phyloP scores from a whole-genome alignment of 148 eudicot genomes.

The Oxyria digyna region DNA sequence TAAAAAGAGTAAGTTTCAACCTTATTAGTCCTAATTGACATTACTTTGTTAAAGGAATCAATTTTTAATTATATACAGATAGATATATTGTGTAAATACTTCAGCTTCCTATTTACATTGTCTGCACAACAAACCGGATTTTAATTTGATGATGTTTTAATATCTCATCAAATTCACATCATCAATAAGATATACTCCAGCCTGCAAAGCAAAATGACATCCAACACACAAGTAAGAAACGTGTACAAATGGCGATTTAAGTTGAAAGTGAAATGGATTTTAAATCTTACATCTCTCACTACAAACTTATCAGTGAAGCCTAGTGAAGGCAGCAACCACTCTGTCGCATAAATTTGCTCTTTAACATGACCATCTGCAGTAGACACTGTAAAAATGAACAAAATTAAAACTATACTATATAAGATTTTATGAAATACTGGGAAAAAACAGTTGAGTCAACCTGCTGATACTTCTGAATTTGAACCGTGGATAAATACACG shows the following conservation, averaged over 20 bases:
- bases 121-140: neutral
- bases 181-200: neutral
- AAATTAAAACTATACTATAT: neutral
- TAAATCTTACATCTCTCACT: constrained; percentile 37
- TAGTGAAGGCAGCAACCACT: constrained; percentile 74
- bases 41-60: too few species aligned
- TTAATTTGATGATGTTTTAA: neutral
- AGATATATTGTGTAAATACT: neutral
- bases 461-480: constrained; percentile 21
- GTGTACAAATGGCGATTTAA: too few species aligned
- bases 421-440: neutral
- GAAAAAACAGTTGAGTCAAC: neutral
- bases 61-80: too few species aligned
- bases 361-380: constrained; percentile 30
- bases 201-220: constrained; percentile 7
- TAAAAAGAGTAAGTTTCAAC: too few species aligned
- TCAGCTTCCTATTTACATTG: neutral
- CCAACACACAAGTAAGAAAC: neutral
- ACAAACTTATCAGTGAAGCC: constrained; percentile 45
- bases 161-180: neutral
- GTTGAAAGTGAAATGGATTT: neutral
- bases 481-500: constrained; percentile 52
- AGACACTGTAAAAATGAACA: neutral
- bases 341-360: constrained; percentile 31
- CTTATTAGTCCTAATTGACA: too few species aligned